These are phyloP conservation scores for Powellomyces hirtus DNA, from an alignment of 192 early-diverging fungal genomes.

Conservation along the genomic window DNA sequence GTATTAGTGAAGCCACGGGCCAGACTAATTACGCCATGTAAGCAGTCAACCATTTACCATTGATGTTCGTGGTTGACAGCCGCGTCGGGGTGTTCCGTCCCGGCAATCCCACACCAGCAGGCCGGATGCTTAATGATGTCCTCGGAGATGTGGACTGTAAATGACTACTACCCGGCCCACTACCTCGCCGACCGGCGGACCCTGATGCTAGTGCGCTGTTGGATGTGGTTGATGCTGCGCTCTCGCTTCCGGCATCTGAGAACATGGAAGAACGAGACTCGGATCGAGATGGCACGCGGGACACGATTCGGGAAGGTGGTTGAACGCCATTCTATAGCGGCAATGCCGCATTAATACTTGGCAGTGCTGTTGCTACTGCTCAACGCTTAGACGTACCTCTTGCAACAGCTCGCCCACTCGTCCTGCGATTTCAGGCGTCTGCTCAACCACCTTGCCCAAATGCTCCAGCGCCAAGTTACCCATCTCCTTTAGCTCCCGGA, in stretches of 20 bases:
- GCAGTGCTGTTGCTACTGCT: no score
- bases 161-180: not conserved
- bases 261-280: constrained; percentile 35
- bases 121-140: not conserved
- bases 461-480: constrained; percentile 45
- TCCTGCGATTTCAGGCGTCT: constrained; percentile 35
- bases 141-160: not conserved
- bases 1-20: not conserved
- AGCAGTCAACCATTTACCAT: constrained; percentile 13
- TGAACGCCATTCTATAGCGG: constrained; percentile 29
- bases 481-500: constrained; percentile 46
- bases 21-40: no score
- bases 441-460: constrained; percentile 33
- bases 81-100: constrained; percentile 12
- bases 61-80: constrained; percentile 38
- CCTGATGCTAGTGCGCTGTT: not conserved
- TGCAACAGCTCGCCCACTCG: constrained; percentile 36
- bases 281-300: constrained; percentile 41
- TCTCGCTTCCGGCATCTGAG: constrained; percentile 29
- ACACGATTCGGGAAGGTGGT: constrained; percentile 46
- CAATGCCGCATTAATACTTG: no score
- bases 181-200: not conserved
- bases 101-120: not conserved
- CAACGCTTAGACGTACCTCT: constrained; percentile 27
- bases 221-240: not conserved